Evolutionary conservation across 1,284 basidiomycete genomes (phyloP), one percentile per base, ranked within the genome.

Genomic region (Papiliotrema terrestris): DNA sequence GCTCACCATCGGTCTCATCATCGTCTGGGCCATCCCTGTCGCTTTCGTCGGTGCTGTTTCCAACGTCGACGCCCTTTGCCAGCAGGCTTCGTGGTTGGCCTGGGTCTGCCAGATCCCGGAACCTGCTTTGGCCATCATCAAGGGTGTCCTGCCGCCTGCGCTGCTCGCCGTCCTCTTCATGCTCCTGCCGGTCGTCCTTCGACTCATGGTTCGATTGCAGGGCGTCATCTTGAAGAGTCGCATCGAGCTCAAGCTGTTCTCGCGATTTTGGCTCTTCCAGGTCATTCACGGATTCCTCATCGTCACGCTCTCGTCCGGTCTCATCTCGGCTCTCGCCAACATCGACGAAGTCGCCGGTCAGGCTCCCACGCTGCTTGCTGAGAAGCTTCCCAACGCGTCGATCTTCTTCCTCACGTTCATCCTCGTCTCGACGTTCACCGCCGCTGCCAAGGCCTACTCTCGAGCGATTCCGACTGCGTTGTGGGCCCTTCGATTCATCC

Each of bases 361-460:
- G 4, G 78, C 87, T 26, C 86, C 91, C 0, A 80, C 76, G 0
- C 75, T 88, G 8, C 80, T 96, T 46, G 88, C 91, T 0, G 61
- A 76, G 37, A 84, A 90, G 51, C 80, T 98, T 20, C 95, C 95
- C 0, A 75, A 82, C 58, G 89, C 91, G 0, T 91, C 89, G 19
- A 93, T 85, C 56, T 98, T 96, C 84, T 97, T 97, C 86, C 81
- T 98, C 51, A 93, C 91, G 78, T 93, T 79, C 55, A 67, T 76
- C 52, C 64, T 78, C 35, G 72, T 74, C 13, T 66, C 71, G 4
- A 72, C 77, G n/a, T 82, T 94, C 42, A 76, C 89, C 4, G 86
- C 83, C 9, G 84, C 86, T 0, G 90, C 89, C 1, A 83, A 86
- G 51, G 84, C 86, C 11, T 90, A 96, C 76, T 79, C 95, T 42